phyloP scores from a whole-genome alignment of 1,139 yeast genomes.

The Pichia sp. region DNA sequence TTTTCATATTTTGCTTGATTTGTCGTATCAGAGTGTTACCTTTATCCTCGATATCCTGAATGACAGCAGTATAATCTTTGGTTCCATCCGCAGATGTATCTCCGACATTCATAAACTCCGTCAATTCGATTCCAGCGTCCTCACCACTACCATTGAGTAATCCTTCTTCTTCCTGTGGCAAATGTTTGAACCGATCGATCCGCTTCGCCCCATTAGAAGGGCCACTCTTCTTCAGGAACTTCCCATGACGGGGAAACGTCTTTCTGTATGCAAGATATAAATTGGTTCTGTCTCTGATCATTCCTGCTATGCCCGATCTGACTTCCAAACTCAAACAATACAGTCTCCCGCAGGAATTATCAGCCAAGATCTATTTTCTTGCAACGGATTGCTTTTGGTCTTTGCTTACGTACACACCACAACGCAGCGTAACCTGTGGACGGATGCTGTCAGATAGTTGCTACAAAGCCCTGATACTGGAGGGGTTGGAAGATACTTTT shows the following conservation, averaged over 20 bases:
- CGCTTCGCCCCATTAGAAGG: slow-evolving; percentile 12
- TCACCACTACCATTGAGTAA: slow-evolving; percentile 16
- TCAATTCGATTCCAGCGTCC: slow-evolving; percentile 33
- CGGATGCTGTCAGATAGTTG: too few relatives aligned
- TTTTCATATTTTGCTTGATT: slow-evolving; percentile 32
- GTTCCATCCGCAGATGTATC: background rate
- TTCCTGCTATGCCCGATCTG: slow-evolving; percentile 14
- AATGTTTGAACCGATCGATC: slow-evolving; percentile 26
- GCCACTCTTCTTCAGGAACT: background rate
- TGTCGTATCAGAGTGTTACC: slow-evolving; percentile 10
- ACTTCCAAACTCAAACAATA: too few relatives aligned
- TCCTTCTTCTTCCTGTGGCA: slow-evolving; percentile 50
- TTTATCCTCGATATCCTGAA: slow-evolving; percentile 11
- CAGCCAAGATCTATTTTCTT: too few relatives aligned
- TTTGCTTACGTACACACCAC: too few relatives aligned
- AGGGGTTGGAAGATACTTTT: too few relatives aligned
- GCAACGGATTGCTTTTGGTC: too few relatives aligned
- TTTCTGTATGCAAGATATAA: slow-evolving; percentile 63
- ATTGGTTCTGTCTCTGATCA: slow-evolving; percentile 73
- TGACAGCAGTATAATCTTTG: slow-evolving; percentile 4
- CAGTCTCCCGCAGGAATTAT: too few relatives aligned
- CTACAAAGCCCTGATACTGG: too few relatives aligned
- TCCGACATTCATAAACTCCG: slow-evolving; percentile 28
- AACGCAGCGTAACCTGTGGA: too few relatives aligned
- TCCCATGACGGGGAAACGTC: slow-evolving; percentile 49